These are phyloP conservation scores for Aethionema arabicum DNA, from an alignment of 345 rosid species.

Conservation along the genomic window DNA sequence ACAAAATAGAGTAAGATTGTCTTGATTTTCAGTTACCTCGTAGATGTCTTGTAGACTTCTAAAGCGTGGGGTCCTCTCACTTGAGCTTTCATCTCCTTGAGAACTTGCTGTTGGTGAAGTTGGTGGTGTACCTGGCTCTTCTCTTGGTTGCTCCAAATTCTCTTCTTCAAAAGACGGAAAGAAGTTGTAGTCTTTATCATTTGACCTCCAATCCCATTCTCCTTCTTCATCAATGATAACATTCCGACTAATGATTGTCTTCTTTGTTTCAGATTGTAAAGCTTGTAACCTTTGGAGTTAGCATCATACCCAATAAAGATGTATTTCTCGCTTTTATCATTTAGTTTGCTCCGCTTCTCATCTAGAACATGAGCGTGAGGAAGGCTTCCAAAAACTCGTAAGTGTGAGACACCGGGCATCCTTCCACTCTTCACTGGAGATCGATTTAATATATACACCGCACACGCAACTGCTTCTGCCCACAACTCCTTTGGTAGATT, in stretches of 20 bases:
- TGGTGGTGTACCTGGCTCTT: too few relatives aligned
- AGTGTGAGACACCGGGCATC: neutral
- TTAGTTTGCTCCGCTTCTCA: neutral
- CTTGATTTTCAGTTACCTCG: too few relatives aligned
- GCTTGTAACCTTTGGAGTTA: neutral
- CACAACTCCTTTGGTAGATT: neutral
- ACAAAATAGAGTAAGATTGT: too few relatives aligned
- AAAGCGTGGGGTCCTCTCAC: neutral
- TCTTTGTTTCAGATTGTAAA: neutral
- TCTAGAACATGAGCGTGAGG: neutral
- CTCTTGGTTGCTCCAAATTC: too few relatives aligned
- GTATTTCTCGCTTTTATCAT: neutral
- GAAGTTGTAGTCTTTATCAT: too few relatives aligned
- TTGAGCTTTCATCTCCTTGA: too few relatives aligned
- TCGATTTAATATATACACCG: neutral
- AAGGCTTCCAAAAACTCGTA: neutral
- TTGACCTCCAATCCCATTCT: too few relatives aligned
- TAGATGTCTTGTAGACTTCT: too few relatives aligned
- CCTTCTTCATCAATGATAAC: neutral
- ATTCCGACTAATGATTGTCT: too few relatives aligned
- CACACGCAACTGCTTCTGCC: neutral
- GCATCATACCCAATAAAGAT: too few relatives aligned
- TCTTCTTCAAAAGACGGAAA: too few relatives aligned
- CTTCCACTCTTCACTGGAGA: neutral
- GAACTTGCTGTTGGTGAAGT: too few relatives aligned